These are phyloP conservation scores for Mucor plumbeus DNA, from an alignment of 371 early-diverging fungal genomes.

Conservation along the genomic window DNA sequence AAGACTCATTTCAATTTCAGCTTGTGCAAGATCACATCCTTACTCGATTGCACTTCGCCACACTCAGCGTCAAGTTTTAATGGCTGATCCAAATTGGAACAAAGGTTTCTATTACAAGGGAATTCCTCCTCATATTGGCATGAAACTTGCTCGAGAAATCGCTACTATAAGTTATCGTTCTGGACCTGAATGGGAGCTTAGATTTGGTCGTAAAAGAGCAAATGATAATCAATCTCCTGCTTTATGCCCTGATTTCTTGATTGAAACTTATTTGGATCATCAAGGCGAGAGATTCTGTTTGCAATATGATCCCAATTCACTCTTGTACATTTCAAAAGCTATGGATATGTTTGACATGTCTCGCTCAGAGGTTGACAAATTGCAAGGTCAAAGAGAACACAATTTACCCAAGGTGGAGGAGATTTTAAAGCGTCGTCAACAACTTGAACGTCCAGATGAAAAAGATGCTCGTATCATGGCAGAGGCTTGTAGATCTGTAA, in stretches of 20 bases:
- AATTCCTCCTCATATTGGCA: slow-evolving; percentile 92
- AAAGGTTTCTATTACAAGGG: slow-evolving; percentile 91
- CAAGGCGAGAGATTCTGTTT: slow-evolving; percentile 93
- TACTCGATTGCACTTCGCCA: slow-evolving; percentile 93
- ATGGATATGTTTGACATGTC: slow-evolving; percentile 98
- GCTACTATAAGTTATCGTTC: slow-evolving; percentile 91
- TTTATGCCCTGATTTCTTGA: slow-evolving; percentile 91
- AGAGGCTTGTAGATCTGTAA: slow-evolving; percentile 34
- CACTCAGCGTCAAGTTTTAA: slow-evolving; percentile 90
- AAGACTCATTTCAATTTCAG: slow-evolving; percentile 83
- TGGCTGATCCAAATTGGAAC: slow-evolving; percentile 96
- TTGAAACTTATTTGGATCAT: slow-evolving; percentile 96
- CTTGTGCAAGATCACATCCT: slow-evolving; percentile 94
- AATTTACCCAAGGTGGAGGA: slow-evolving; percentile 40
- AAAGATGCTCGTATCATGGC: slow-evolving; percentile 24
- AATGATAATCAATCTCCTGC: slow-evolving; percentile 77
- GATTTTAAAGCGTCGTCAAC: slow-evolving; percentile 27
- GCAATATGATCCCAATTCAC: slow-evolving; percentile 93
- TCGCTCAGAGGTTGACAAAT: slow-evolving; percentile 49
- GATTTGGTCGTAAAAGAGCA: slow-evolving; percentile 88
- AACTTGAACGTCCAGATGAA: neutral
- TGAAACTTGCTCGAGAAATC: slow-evolving; percentile 93
- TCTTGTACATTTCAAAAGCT: slow-evolving; percentile 94
- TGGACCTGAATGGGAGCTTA: slow-evolving; percentile 96
- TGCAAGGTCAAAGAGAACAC: slow-evolving; percentile 50